phyloP scores from a whole-genome alignment of 2,329 filamentous ascomycete species.

The Colletotrichum spinosum region DNA sequence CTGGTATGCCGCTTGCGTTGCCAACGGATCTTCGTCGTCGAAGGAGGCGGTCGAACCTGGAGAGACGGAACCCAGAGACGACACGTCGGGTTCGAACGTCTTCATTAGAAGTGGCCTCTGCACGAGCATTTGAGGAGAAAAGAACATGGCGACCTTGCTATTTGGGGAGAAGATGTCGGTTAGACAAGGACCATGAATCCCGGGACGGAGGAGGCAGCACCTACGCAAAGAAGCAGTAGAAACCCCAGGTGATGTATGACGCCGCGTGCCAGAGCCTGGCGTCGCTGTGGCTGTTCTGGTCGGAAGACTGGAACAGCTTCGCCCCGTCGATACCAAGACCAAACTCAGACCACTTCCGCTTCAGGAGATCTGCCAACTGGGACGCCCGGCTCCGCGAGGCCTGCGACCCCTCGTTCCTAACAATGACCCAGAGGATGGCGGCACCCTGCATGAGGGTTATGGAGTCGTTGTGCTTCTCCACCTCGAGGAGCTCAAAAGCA shows the following conservation, averaged over 20 bases:
- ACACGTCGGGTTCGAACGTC: neutral
- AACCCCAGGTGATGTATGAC: constrained; percentile 39
- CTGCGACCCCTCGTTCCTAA: neutral
- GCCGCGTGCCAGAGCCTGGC: constrained; percentile 28
- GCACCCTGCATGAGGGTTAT: constrained; percentile 39
- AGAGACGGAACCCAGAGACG: neutral
- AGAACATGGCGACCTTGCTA: constrained; percentile 6
- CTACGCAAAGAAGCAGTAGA: constrained; percentile 41
- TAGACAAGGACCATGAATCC: too few relatives aligned
- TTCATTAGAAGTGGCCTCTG: constrained; percentile 20
- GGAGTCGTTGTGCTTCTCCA: constrained; percentile 1
- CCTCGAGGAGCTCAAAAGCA: constrained; percentile 23
- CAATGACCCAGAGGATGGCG: constrained; percentile 37
- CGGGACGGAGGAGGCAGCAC: neutral
- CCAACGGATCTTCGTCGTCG: neutral
- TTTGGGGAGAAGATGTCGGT: neutral
- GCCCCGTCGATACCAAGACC: neutral
- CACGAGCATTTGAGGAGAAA: constrained; percentile 1
- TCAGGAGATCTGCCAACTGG: neutral
- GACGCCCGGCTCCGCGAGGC: neutral
- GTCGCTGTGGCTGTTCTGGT: neutral
- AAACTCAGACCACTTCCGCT: constrained; percentile 3
- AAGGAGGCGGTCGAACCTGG: neutral
- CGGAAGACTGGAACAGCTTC: neutral
- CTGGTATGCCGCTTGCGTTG: neutral